Conservation (phyloP, 2,329 filamentous ascomycete genomes). For the Pleoardoris graminearum region DNA sequence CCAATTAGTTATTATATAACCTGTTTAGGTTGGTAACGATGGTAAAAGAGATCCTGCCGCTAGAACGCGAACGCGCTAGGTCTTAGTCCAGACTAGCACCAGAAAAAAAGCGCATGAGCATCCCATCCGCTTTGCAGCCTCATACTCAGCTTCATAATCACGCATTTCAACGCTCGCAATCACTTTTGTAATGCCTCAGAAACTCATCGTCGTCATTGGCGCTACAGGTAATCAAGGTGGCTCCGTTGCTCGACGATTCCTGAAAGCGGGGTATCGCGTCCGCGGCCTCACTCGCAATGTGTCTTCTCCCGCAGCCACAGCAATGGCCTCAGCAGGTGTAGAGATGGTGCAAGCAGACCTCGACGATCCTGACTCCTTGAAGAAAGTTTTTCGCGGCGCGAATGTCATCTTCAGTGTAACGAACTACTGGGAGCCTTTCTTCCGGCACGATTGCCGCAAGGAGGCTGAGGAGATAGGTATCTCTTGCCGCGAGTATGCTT, state of each 20-base stretch:
- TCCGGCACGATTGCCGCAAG: slow-evolving; percentile 18
- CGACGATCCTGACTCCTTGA: slow-evolving; percentile 37
- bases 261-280: slow-evolving; percentile 55
- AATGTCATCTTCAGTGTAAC: slow-evolving; percentile 47
- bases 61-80: no score
- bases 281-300: slow-evolving; percentile 52
- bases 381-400: slow-evolving; percentile 43
- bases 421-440: slow-evolving; percentile 34
- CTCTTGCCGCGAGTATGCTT: slow-evolving; percentile 23
- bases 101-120: no score
- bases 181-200: slow-evolving; percentile 9
- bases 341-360: slow-evolving; percentile 45
- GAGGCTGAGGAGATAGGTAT: slow-evolving; percentile 21
- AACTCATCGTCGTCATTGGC: slow-evolving; percentile 34
- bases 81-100: no score
- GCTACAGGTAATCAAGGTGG: slow-evolving; percentile 34
- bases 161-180: no score
- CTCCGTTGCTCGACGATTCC: slow-evolving; percentile 35
- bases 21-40: no score
- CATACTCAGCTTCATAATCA: no score
- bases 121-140: no score
- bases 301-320: slow-evolving; percentile 14
- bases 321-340: slow-evolving; percentile 37
- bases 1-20: no score
- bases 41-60: no score